These are phyloP conservation scores for Medicago lupulina DNA, from an alignment of 306 rosid species.

Conservation along the genomic window DNA sequence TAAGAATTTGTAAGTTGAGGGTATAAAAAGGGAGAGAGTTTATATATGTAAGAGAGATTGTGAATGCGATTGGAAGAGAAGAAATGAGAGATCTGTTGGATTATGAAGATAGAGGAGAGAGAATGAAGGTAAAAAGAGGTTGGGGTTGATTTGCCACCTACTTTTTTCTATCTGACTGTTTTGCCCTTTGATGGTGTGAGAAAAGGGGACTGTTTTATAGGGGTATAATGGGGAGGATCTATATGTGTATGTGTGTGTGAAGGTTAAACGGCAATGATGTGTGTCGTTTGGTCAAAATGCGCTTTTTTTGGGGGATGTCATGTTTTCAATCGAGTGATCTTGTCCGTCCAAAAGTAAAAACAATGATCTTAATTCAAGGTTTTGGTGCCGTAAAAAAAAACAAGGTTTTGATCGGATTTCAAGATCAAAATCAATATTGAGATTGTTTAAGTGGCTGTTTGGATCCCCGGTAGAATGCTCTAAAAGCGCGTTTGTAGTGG, in stretches of 20 bases:
- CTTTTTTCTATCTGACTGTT: background rate
- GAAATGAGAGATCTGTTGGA: background rate
- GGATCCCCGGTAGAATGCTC: no score
- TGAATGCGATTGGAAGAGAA: conserved; percentile 9
- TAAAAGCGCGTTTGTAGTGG: no score
- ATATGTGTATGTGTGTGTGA: background rate
- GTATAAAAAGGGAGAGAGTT: conserved; percentile 41
- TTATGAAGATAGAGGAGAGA: background rate
- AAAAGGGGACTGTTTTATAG: background rate
- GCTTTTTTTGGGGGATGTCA: no score
- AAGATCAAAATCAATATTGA: no score
- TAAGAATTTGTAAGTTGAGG: conserved; percentile 38
- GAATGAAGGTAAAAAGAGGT: background rate
- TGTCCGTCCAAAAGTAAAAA: no score
- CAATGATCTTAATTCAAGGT: no score
- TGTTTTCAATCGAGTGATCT: no score
- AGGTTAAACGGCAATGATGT: background rate
- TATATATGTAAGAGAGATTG: background rate
- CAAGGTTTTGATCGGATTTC: no score
- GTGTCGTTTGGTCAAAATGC: background rate
- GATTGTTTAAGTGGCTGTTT: no score
- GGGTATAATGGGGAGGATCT: background rate
- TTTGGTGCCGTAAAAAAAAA: no score
- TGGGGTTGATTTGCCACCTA: conserved; percentile 20
- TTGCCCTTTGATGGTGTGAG: background rate